Percentiles rank a stretch among this genome's conserved stretches.
These are phyloP conservation scores for Nephelium lappaceum DNA, from an alignment of 345 rosid species.

Conservation along the genomic window DNA sequence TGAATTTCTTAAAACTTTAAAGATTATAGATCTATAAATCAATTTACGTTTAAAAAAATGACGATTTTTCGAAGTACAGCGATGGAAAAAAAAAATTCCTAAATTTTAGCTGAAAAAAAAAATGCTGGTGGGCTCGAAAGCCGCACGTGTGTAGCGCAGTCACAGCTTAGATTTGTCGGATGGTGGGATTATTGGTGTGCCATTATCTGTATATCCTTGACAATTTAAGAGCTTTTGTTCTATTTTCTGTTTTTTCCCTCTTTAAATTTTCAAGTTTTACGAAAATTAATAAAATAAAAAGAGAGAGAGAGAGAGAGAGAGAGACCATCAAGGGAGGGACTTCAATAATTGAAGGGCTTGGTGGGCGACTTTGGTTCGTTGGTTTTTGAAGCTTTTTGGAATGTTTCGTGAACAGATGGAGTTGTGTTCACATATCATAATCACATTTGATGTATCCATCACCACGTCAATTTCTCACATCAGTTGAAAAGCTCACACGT, in stretches of 20 bases:
- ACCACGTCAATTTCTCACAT: background rate
- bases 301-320: too few species aligned
- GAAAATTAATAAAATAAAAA: background rate
- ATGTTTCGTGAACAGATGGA: background rate
- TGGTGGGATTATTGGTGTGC: constrained; percentile 16
- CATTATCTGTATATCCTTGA: background rate
- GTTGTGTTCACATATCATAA: background rate
- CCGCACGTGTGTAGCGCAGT: constrained; percentile 32
- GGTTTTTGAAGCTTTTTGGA: constrained; percentile 6
- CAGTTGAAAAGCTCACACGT: constrained; percentile 10
- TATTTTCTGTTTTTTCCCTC: background rate
- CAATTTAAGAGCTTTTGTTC: background rate
- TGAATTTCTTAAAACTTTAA: too few species aligned
- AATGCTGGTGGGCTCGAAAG: background rate
- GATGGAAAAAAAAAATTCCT: too few species aligned
- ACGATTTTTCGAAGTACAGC: too few species aligned
- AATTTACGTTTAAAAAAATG: too few species aligned
- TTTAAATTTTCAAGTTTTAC: too few species aligned
- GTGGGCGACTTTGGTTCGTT: background rate
- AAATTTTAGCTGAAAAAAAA: too few species aligned
- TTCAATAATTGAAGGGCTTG: background rate
- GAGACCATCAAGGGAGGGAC: background rate
- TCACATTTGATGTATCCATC: background rate
- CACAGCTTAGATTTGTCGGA: constrained; percentile 31
- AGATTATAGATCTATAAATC: too few species aligned